Conservation (phyloP, 2,329 filamentous ascomycete genomes). For the Pseudogymnoascus sp. region DNA sequence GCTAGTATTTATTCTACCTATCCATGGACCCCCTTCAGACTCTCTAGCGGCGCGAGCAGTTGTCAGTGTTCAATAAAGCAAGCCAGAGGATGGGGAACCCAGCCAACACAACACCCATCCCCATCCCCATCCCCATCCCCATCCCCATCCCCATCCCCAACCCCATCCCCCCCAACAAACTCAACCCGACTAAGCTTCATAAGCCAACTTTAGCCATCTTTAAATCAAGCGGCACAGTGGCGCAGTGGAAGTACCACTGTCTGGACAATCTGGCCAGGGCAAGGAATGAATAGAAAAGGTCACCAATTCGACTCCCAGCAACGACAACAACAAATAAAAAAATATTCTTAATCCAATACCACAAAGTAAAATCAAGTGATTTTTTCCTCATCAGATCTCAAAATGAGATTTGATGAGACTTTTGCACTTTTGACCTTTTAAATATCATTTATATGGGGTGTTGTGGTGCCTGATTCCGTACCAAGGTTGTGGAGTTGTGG, state of each 20-base stretch:
- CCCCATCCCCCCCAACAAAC: neutral
- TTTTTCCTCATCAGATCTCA: slow-evolving; percentile 1
- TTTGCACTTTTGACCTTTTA: neutral
- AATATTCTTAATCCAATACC: neutral
- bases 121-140: neutral
- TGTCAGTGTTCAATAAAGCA: neutral
- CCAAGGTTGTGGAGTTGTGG: neutral
- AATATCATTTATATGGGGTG: neutral
- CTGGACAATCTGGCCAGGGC: slow-evolving; percentile 5
- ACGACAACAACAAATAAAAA: neutral
- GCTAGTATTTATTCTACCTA: neutral
- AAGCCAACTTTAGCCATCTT: neutral
- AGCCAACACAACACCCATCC: neutral
- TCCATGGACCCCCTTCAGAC: neutral
- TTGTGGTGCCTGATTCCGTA: neutral
- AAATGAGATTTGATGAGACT: neutral
- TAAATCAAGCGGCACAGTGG: slow-evolving; percentile 6
- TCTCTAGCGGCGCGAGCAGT: neutral
- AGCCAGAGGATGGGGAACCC: neutral
- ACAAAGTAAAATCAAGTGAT: slow-evolving; percentile 7
- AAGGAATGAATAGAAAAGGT: slow-evolving; percentile 4
- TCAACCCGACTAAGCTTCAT: neutral
- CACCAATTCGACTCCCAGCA: neutral
- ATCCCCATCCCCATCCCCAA: neutral
- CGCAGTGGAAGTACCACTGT: neutral